Conservation (phyloP, 441 rosid genomes). For the Adansonia madagascariensis region DNA sequence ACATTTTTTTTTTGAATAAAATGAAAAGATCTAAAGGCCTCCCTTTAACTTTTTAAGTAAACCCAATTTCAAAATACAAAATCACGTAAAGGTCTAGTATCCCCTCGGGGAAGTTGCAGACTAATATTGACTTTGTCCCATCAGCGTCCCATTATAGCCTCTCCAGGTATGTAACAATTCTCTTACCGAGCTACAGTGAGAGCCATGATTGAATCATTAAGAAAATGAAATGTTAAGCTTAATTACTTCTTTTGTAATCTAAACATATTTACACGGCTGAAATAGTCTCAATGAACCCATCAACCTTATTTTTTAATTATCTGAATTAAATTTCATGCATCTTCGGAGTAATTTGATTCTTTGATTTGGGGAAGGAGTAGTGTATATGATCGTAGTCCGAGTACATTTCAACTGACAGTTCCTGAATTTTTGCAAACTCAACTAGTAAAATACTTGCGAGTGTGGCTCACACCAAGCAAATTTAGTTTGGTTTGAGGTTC, state of each 20-base stretch:
- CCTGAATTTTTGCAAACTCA: background rate
- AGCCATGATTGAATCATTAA: conserved; percentile 58
- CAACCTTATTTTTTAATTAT: background rate
- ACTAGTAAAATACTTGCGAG: background rate
- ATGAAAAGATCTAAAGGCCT: too few species aligned
- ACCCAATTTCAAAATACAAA: background rate
- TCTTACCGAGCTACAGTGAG: conserved; percentile 33
- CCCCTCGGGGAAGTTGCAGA: conserved; percentile 25
- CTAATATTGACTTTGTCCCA: conserved; percentile 34
- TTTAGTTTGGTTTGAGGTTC: too few species aligned
- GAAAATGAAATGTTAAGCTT: conserved; percentile 33
- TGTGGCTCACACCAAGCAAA: background rate
- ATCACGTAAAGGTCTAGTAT: background rate
- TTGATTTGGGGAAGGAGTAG: too few species aligned
- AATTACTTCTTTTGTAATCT: background rate
- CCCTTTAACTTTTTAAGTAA: too few species aligned
- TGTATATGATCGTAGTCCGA: background rate
- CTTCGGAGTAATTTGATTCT: too few species aligned
- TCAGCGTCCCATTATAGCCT: conserved; percentile 8
- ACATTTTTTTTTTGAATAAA: too few species aligned
- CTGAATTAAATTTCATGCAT: background rate
- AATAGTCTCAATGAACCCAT: background rate
- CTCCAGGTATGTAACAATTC: conserved; percentile 28
- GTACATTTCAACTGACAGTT: background rate
- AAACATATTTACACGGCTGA: background rate